Conservation (phyloP, 2,329 filamentous ascomycete genomes). For the Talaromyces sp. region DNA sequence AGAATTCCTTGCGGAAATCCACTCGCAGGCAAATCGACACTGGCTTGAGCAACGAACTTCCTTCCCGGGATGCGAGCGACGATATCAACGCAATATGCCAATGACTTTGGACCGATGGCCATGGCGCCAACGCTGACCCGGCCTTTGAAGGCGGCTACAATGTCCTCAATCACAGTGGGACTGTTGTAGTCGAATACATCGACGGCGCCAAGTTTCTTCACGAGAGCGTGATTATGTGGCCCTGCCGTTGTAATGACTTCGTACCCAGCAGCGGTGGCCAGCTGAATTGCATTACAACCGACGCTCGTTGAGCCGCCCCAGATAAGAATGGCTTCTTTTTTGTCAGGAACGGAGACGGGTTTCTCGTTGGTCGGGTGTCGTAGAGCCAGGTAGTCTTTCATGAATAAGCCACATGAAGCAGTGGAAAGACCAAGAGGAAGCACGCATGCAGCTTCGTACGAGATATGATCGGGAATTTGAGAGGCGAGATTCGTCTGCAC, state of each 20-base stretch:
- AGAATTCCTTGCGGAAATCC: slow-evolving; percentile 6
- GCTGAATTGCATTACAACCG: slow-evolving; percentile 46
- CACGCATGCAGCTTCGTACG: slow-evolving; percentile 27
- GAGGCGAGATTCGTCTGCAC: slow-evolving; percentile 19
- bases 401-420: slow-evolving; percentile 26
- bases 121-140: slow-evolving; percentile 20
- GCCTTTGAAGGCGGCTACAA: slow-evolving; percentile 19
- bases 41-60: neutral
- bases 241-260: slow-evolving; percentile 41
- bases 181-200: slow-evolving; percentile 46
- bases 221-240: slow-evolving; percentile 44
- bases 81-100: slow-evolving; percentile 14
- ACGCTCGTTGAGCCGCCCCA: slow-evolving; percentile 54
- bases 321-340: slow-evolving; percentile 35
- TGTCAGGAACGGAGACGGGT: neutral
- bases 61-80: slow-evolving; percentile 14
- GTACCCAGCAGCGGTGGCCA: slow-evolving; percentile 41
- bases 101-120: slow-evolving; percentile 2
- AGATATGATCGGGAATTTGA: slow-evolving; percentile 24
- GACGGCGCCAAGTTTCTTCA: slow-evolving; percentile 45
- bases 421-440: slow-evolving; percentile 28
- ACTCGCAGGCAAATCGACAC: slow-evolving; percentile 18
- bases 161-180: slow-evolving; percentile 16
- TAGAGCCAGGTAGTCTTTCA: slow-evolving; percentile 23
- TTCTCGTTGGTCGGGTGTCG: slow-evolving; percentile 5